Percentiles rank a stretch among this genome's conserved stretches.
Evolutionary conservation across 2,329 filamentous ascomycete species (phyloP).

Genomic region (Pestalotiopsis sp.): DNA sequence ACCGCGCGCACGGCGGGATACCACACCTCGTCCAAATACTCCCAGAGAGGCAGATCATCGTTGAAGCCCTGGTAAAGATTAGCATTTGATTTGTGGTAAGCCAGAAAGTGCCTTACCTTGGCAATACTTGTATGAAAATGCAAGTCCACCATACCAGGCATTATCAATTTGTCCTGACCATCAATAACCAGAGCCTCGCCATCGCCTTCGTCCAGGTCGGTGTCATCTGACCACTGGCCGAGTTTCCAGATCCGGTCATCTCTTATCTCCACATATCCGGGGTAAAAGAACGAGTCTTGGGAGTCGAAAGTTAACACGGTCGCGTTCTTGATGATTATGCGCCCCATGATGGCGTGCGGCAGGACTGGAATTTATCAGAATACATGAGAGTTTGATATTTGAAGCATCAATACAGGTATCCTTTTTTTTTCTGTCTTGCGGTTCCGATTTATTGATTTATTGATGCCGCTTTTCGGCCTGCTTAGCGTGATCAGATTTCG

Average conservation of each 20-base stretch:
- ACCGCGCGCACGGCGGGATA: slow-evolving; percentile 26
- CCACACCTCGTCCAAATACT: slow-evolving; percentile 27
- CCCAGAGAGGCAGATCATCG: slow-evolving; percentile 26
- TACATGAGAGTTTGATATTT: too few species aligned
- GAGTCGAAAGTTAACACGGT: slow-evolving; percentile 24
- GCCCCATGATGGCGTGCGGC: background rate
- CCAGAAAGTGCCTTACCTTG: slow-evolving; percentile 17
- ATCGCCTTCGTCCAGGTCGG: slow-evolving; percentile 15
- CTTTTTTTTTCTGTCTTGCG: too few species aligned
- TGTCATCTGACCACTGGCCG: slow-evolving; percentile 6
- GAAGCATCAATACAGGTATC: too few species aligned
- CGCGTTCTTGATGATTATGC: slow-evolving; percentile 24
- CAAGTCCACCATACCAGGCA: slow-evolving; percentile 26
- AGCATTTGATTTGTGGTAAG: background rate
- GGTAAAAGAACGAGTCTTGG: slow-evolving; percentile 24
- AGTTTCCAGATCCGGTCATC: slow-evolving; percentile 22
- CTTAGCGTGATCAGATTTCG: background rate
- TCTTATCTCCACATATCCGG: slow-evolving; percentile 23
- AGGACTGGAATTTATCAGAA: background rate
- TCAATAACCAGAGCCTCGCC: slow-evolving; percentile 22
- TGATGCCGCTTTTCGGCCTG: background rate
- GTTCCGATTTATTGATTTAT: background rate
- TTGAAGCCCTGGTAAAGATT: slow-evolving; percentile 19
- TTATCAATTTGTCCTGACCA: slow-evolving; percentile 25
- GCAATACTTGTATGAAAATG: slow-evolving; percentile 27